phyloP scores from a whole-genome alignment of 2,329 filamentous ascomycete species.

The Botrytis aclada region DNA sequence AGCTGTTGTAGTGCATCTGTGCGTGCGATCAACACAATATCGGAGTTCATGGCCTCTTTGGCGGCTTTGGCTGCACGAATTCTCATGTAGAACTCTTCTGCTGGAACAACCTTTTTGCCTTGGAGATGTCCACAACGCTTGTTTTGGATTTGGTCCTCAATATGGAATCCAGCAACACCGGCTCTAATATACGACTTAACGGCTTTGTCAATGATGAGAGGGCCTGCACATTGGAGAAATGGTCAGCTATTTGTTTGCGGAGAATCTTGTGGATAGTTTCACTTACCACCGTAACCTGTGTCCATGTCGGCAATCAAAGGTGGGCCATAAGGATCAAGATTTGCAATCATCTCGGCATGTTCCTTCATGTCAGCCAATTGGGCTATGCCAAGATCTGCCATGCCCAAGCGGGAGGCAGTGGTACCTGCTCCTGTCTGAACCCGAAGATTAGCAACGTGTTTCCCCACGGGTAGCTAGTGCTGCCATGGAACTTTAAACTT shows the following conservation, averaged over 20 bases:
- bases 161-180: conserved; percentile 58
- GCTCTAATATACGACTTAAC: conserved; percentile 51
- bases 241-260: not conserved
- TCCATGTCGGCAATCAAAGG: conserved; percentile 53
- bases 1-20: conserved; percentile 58
- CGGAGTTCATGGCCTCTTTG: conserved; percentile 47
- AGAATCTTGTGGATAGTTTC: conserved; percentile 24
- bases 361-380: conserved; percentile 51
- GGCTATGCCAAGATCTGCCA: conserved; percentile 50
- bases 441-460: not conserved
- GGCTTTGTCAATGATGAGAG: conserved; percentile 49
- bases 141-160: conserved; percentile 60
- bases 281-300: conserved; percentile 42
- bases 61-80: conserved; percentile 55
- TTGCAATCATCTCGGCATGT: conserved; percentile 53
- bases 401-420: conserved; percentile 46
- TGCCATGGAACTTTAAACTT: conserved; percentile 24
- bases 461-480: not conserved
- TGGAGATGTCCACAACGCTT: conserved; percentile 65
- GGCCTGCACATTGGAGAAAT: conserved; percentile 6
- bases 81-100: conserved; percentile 50
- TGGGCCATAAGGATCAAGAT: conserved; percentile 47
- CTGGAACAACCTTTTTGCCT: conserved; percentile 57
- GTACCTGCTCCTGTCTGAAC: conserved; percentile 45
- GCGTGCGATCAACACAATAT: conserved; percentile 62